Percentiles rank a stretch among this genome's conserved stretches.
Conservation (phyloP, 108 stramenopile species). For the Chaetoceros tenuissimus region DNA sequence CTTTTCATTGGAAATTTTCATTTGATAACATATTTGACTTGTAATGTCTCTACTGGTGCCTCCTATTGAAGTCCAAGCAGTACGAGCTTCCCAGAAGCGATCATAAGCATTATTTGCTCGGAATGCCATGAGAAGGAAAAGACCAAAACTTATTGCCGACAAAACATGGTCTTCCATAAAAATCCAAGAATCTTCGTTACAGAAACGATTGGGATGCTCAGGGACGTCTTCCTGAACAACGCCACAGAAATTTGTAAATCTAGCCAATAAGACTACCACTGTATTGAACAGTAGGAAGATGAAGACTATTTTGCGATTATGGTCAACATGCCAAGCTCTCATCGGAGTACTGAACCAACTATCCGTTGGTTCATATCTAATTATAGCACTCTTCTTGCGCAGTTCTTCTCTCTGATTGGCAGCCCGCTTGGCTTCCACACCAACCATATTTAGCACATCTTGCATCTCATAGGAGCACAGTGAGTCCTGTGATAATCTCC, state of each 20-base stretch:
- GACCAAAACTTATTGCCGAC: background rate
- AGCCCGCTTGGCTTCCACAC: too few species aligned
- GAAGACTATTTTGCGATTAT: conserved; percentile 8
- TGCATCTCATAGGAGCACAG: too few species aligned
- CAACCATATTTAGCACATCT: too few species aligned
- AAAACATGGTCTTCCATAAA: conserved; percentile 4
- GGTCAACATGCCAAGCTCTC: conserved; percentile 5
- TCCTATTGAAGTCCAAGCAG: background rate
- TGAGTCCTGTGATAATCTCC: too few species aligned
- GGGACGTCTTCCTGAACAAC: too few species aligned
- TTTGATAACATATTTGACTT: conserved; percentile 9
- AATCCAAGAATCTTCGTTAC: conserved; percentile 10
- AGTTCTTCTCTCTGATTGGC: too few species aligned
- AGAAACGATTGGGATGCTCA: background rate
- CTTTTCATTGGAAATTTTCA: background rate
- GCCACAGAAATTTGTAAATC: conserved; percentile 11
- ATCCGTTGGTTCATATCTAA: conserved; percentile 9
- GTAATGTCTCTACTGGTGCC: conserved; percentile 4
- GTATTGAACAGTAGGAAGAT: conserved; percentile 7
- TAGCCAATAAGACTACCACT: conserved; percentile 3
- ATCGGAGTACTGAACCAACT: conserved; percentile 7
- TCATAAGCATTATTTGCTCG: conserved; percentile 6
- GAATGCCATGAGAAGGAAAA: conserved; percentile 9
- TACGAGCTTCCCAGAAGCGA: conserved; percentile 14
- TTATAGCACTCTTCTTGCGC: background rate